These are phyloP conservation scores for Penicillium daleae DNA, from an alignment of 495 filamentous ascomycete genomes.

Conservation along the genomic window DNA sequence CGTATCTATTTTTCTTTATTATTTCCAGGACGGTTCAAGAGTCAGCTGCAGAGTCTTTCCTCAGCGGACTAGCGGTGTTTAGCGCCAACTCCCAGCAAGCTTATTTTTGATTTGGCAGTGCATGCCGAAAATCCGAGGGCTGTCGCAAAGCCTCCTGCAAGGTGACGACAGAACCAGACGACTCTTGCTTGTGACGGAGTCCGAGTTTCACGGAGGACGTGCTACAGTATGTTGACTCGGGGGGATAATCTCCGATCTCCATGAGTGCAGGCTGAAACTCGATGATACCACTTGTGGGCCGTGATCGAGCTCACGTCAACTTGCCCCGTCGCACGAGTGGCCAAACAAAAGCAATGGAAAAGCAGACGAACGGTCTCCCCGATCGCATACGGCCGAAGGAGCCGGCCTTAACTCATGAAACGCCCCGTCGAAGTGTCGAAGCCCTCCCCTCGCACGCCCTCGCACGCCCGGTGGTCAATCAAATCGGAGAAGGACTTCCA, in stretches of 20 bases:
- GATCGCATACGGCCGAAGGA: not conserved
- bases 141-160: not conserved
- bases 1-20: too few relatives aligned
- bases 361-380: not conserved
- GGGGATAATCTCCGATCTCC: slow-evolving; percentile 2
- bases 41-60: slow-evolving; percentile 1
- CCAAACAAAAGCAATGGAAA: not conserved
- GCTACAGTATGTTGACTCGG: not conserved
- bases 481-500: slow-evolving; percentile 16
- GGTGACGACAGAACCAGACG: not conserved
- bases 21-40: not conserved
- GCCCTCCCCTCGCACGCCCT: too few relatives aligned
- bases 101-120: not conserved
- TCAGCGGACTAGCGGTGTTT: not conserved
- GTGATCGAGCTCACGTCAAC: not conserved
- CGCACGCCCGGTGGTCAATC: slow-evolving; percentile 7
- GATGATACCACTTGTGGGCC: not conserved
- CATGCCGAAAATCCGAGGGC: not conserved
- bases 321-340: not conserved
- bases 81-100: not conserved
- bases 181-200: not conserved
- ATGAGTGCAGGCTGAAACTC: not conserved
- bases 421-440: not conserved
- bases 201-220: not conserved
- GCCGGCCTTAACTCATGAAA: not conserved